These are phyloP conservation scores for Mangifera indica DNA, from an alignment of 345 rosid species.

Conservation along the genomic window DNA sequence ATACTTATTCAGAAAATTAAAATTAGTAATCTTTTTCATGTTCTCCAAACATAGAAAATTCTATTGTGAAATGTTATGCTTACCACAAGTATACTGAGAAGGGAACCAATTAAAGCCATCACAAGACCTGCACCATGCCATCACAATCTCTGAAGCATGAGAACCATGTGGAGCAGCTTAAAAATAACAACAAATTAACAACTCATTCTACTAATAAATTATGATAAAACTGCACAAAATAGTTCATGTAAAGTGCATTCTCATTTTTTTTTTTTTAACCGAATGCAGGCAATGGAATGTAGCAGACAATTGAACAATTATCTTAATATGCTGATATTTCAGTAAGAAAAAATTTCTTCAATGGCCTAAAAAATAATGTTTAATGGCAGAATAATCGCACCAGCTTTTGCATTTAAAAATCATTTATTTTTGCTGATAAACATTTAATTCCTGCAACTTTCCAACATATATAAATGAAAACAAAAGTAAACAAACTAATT, in stretches of 20 bases:
- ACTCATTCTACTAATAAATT: not conserved
- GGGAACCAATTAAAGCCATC: constrained; percentile 92
- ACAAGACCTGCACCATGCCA: constrained; percentile 77
- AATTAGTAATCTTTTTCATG: too few relatives aligned
- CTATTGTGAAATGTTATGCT: constrained; percentile 12
- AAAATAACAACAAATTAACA: not conserved
- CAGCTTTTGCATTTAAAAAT: not conserved
- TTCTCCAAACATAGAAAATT: too few relatives aligned
- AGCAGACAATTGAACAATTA: not conserved
- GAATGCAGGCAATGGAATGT: too few relatives aligned
- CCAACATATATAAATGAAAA: not conserved
- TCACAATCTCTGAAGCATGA: not conserved
- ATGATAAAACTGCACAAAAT: too few relatives aligned
- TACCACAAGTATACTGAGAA: constrained; percentile 80
- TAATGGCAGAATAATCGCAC: not conserved
- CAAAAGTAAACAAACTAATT: not conserved
- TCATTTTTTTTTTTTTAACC: too few relatives aligned
- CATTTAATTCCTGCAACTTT: not conserved
- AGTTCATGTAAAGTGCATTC: too few relatives aligned
- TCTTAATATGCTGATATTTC: too few relatives aligned
- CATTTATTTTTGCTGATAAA: too few relatives aligned
- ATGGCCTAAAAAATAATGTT: not conserved
- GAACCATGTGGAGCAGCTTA: not conserved
- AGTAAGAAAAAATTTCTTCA: not conserved
- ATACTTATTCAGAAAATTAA: too few relatives aligned